Evolutionary conservation across 192 early-diverging fungal species (phyloP), one percentile per base, ranked within the genome.

Genomic region (Geranomyces michiganensis): DNA sequence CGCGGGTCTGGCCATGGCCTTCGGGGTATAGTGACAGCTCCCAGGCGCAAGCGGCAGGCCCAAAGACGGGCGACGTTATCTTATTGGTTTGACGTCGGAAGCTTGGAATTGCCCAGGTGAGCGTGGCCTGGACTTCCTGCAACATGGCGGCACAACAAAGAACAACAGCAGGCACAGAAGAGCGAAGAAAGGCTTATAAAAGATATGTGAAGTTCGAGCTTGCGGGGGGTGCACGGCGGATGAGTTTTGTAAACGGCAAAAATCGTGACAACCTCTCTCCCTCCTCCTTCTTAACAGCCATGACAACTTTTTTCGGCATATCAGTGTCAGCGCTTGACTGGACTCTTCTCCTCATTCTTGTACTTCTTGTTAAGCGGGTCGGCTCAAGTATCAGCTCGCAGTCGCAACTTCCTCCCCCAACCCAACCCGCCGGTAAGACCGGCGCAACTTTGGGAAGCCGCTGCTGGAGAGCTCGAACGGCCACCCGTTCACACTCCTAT

Each of bases 1-100:
- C 70, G 17, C 69, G 70, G 2, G 76, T 77, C 26, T 44, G 36
- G 1, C 76, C 76, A 36, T 77, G 70, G 29, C 76, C 76, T 46
- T 77, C 76, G 0, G 76, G 76, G 45, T 77, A 77, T 27, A 77
- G 61, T 19, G 76, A 72, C n/a, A 77, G 76, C 60, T 77, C 76
- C 76, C 76, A 77, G 0, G 64, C 47, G 64, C 76, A 72, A 3
- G 41, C 30, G 21, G 65, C 19, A 8, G 76, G 76, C 7, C 76
- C 76, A 45, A 77, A 72, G 0, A 49, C 51, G 1, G 76, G 76
- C 7, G 76, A 77, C 4, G 66, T 68, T 36, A 77, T 60, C 58
- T 77, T 77, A 31, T 72, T 72, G 6, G 76, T 72, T 41, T 77
- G 76, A 15, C 76, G 63, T 9, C 76, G 64, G 47, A 77, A 77